A percentile compares a stretch with the other conserved stretches of the same genome.
Conservation (phyloP, 2,329 filamentous ascomycete species). For the Uncinocarpus reesii region DNA sequence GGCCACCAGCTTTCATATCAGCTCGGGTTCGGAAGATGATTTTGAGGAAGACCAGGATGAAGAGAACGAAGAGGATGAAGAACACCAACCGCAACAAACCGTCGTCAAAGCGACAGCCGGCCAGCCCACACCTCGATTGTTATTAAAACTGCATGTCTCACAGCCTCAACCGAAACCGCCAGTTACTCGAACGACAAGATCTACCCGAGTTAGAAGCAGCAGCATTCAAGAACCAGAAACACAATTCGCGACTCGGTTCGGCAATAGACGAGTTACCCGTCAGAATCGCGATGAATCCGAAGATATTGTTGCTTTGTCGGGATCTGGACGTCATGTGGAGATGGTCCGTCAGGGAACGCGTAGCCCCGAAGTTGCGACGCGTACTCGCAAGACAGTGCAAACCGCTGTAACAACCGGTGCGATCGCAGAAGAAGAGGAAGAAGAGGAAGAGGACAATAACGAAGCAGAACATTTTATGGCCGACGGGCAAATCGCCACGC, state of each 20-base stretch:
- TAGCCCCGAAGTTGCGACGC: conserved; percentile 34
- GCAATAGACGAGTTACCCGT: conserved; percentile 46
- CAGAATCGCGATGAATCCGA: conserved; percentile 48
- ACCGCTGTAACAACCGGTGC: conserved; percentile 31
- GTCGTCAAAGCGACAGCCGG: conserved; percentile 18
- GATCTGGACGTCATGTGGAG: conserved; percentile 49
- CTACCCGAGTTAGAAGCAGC: conserved; percentile 24
- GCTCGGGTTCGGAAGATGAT: conserved; percentile 26
- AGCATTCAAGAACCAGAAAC: conserved; percentile 19
- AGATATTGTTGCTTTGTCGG: conserved; percentile 48
- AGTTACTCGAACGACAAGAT: conserved; percentile 19
- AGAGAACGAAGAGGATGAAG: conserved; percentile 22
- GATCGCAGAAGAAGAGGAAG: conserved; percentile 46
- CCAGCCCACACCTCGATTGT: conserved; percentile 19
- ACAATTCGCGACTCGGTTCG: conserved; percentile 15
- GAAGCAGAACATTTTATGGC: conserved; percentile 21
- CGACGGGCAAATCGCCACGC: not conserved
- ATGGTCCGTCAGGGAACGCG: conserved; percentile 45
- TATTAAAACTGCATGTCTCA: conserved; percentile 14
- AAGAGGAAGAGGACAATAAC: conserved; percentile 46
- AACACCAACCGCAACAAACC: conserved; percentile 20
- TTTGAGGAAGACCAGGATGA: not conserved
- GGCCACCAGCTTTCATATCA: conserved; percentile 43
- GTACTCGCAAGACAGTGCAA: conserved; percentile 9
- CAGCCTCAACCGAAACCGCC: conserved; percentile 17